Base-by-base conservation (phyloP, 805 yeast genomes). In the Wickerhamomyces silvicola region DNA sequence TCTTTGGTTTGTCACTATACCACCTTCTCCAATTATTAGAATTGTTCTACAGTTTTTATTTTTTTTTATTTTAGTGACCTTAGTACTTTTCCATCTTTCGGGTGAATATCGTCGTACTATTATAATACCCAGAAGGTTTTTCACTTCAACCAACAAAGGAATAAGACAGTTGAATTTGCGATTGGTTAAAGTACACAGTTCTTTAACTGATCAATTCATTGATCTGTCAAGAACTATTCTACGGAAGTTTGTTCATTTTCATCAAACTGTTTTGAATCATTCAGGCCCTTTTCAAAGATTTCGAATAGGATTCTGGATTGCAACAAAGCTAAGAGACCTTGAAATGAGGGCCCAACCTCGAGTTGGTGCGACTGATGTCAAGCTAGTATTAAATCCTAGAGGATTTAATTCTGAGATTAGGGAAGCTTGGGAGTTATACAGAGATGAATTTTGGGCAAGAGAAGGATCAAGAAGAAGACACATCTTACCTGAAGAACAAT, bases 371-470 rank as follows among this genome's bases (percentile, higher is more conserved):
- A 71, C 73, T 17, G 86, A 83, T 43, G 86, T 88, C 10, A 88
- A 87, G 53, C 54, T 92, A 7, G 81, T 85, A 8, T 63, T 92
- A 34, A 80, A 81, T 36, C 82, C 97, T 4, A 64, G 95, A 31
- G 78, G 79, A 1, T 92, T 90, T 57, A 75, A 75, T 38, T 77
- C 92, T 0, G 88, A 82, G 30, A 74, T 82, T 6, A 70, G 96
- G 41, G 96, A 88, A 54, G 88, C 86, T 8, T 90, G 98, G 97
- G 98, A 90, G 50, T 57, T 86, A 24, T 90, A 88, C 49, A 61
- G 98, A 38, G 84, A 83, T 44, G 97, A 88, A 54, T 92, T 87
- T 52, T 92, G 97, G 97, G 75, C 78, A 15, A 70, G 81, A 45
- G 95, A 87, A 53, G 83, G 85, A 1, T 72, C 75, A 2, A 68